A percentile compares a stretch with the other conserved stretches of the same genome.
phyloP scores from a whole-genome alignment of 257 asterid genomes.

The Solanum gandarillasii region DNA sequence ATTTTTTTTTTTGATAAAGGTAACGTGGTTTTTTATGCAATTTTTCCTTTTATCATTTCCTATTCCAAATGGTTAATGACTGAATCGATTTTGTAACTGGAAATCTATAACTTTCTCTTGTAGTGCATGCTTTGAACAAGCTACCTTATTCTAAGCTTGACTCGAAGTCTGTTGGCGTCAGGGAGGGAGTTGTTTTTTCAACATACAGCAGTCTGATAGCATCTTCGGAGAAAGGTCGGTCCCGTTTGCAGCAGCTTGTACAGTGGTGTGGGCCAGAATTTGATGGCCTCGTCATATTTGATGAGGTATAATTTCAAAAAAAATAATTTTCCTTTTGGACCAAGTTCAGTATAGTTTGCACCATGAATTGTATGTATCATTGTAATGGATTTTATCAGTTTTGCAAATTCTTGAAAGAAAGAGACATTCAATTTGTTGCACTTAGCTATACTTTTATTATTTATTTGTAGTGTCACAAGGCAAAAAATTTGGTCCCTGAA shows the following conservation, averaged over 20 bases:
- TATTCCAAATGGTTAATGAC: not conserved
- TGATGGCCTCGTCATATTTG: slow-evolving; percentile 88
- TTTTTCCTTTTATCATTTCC: not conserved
- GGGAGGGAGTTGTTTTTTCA: slow-evolving; percentile 89
- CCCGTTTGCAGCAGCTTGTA: slow-evolving; percentile 91
- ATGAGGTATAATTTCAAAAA: slow-evolving; percentile 46
- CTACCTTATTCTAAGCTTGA: slow-evolving; percentile 97
- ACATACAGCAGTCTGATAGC: slow-evolving; percentile 98
- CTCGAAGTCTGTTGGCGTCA: slow-evolving; percentile 72
- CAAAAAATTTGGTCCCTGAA: slow-evolving; percentile 96
- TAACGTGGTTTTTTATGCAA: not conserved
- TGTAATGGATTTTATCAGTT: not conserved
- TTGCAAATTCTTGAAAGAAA: slow-evolving; percentile 8
- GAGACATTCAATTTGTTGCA: not conserved
- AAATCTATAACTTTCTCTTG: slow-evolving; percentile 16
- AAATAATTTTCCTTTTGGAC: not conserved
- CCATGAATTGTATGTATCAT: not conserved
- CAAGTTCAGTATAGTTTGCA: not conserved
- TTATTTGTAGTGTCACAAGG: slow-evolving; percentile 84
- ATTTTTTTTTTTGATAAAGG: not conserved
- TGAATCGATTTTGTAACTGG: not conserved
- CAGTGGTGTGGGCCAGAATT: slow-evolving; percentile 81
- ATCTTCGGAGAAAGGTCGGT: slow-evolving; percentile 95
- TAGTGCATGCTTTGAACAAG: slow-evolving; percentile 96
- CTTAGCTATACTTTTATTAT: slow-evolving; percentile 4